phyloP scores from a whole-genome alignment of 2,329 filamentous ascomycete species.

The Aureobasidium mangrovei region DNA sequence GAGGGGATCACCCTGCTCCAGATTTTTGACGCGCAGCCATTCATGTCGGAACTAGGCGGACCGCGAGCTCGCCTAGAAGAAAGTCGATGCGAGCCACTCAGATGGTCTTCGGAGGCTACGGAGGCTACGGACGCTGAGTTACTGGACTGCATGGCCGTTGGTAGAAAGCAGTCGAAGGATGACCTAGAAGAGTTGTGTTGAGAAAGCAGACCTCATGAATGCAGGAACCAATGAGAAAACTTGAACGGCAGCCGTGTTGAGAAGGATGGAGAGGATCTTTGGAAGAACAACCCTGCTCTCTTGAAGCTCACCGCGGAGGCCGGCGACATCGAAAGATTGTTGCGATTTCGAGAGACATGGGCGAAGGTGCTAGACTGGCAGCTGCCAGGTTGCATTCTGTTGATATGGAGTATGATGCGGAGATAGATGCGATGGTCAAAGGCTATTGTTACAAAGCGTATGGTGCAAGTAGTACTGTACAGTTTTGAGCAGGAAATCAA shows the following conservation, averaged over 20 bases:
- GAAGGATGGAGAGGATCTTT: background rate
- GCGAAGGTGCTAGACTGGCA: too few species aligned
- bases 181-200: background rate
- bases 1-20: background rate
- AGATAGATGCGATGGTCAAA: background rate
- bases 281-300: too few species aligned
- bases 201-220: background rate
- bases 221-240: background rate
- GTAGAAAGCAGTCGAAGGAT: background rate
- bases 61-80: too few species aligned
- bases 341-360: too few species aligned
- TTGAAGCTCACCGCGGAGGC: too few species aligned
- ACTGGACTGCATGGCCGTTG: background rate
- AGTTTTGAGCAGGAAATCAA: background rate
- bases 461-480: background rate
- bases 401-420: background rate
- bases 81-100: background rate
- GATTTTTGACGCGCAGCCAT: background rate
- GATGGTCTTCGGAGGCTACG: background rate
- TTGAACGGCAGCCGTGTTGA: background rate
- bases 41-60: background rate
- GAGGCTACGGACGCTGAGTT: background rate
- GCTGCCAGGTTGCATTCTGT: too few species aligned
- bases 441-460: conserved; percentile 3
- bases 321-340: too few species aligned